Conservation (phyloP, 106 monocot species). For the Dendrobium officinale region DNA sequence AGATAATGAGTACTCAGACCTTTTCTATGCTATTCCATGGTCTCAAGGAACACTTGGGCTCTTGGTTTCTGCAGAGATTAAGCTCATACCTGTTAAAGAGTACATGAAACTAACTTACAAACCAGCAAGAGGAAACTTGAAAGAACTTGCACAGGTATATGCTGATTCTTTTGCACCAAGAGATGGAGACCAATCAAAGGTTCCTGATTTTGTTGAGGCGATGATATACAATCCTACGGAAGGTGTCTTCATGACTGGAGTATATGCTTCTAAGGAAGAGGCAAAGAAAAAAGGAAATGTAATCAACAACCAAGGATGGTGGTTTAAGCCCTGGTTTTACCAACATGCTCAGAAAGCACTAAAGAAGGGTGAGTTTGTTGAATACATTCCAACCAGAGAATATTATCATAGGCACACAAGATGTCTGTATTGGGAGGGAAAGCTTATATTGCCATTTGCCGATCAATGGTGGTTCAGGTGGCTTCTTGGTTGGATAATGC, state of each 20-base stretch:
- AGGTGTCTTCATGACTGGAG: slow-evolving; percentile 24
- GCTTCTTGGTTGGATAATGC: slow-evolving; percentile 35
- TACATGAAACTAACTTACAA: slow-evolving; percentile 38
- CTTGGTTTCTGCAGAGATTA: slow-evolving; percentile 32
- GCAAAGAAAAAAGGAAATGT: slow-evolving; percentile 31
- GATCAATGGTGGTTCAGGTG: slow-evolving; percentile 54
- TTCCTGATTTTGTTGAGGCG: slow-evolving; percentile 31
- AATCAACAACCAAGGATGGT: slow-evolving; percentile 27
- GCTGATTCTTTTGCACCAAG: slow-evolving; percentile 35
- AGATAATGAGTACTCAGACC: slow-evolving; percentile 29
- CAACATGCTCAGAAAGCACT: slow-evolving; percentile 30
- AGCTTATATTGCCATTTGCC: slow-evolving; percentile 37
- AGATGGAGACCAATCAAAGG: slow-evolving; percentile 24
- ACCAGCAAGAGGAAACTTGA: slow-evolving; percentile 20
- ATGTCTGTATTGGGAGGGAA: slow-evolving; percentile 38
- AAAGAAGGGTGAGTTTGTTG: slow-evolving; percentile 32
- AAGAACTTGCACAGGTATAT: slow-evolving; percentile 26
- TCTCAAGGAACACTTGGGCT: slow-evolving; percentile 29
- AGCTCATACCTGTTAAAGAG: slow-evolving; percentile 34
- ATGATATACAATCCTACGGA: slow-evolving; percentile 23
- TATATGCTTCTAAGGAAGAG: slow-evolving; percentile 29
- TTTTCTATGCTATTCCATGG: slow-evolving; percentile 34
- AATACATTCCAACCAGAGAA: slow-evolving; percentile 35
- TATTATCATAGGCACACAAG: slow-evolving; percentile 37
- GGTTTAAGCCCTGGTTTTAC: slow-evolving; percentile 35